Percentiles rank a stretch among this genome's conserved stretches.
Evolutionary conservation across 108 stramenopile species (phyloP).

Genomic region (Pelagomonas calceolata): DNA sequence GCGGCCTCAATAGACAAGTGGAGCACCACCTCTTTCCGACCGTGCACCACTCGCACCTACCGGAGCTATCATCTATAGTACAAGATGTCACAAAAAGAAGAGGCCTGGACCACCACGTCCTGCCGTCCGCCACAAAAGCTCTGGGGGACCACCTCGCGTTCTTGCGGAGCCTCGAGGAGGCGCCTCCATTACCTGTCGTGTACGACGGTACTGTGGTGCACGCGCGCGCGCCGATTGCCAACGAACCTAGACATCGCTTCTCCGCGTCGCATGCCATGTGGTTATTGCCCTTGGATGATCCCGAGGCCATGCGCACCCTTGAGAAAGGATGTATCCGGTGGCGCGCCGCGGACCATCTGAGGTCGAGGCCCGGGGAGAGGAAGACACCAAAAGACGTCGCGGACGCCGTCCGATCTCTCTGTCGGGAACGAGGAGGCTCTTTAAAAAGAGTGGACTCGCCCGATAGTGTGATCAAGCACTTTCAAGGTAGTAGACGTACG

Average conservation of each 20-base stretch:
- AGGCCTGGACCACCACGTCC: slow-evolving; percentile 45
- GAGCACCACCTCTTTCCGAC: slow-evolving; percentile 59
- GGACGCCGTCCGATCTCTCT: background rate
- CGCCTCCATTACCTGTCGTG: background rate
- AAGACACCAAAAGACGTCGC: background rate
- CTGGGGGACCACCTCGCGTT: background rate
- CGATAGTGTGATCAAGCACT: no score
- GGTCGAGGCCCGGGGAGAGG: background rate
- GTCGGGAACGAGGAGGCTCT: background rate
- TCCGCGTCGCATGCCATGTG: background rate
- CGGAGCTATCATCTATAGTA: slow-evolving; percentile 61
- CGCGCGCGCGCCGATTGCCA: background rate
- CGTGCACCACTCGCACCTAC: slow-evolving; percentile 59
- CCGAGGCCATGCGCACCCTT: background rate
- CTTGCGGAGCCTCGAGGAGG: background rate
- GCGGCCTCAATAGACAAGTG: slow-evolving; percentile 50
- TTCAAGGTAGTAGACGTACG: no score
- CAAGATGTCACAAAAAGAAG: slow-evolving; percentile 48
- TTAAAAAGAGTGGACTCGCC: no score
- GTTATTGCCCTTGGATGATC: background rate
- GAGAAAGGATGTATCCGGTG: background rate
- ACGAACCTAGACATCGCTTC: background rate
- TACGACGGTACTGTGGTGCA: background rate
- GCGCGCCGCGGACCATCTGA: background rate
- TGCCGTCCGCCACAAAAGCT: background rate